These are phyloP conservation scores for Diaporthe australafricana DNA, from an alignment of 2,329 filamentous ascomycete species.

Conservation along the genomic window DNA sequence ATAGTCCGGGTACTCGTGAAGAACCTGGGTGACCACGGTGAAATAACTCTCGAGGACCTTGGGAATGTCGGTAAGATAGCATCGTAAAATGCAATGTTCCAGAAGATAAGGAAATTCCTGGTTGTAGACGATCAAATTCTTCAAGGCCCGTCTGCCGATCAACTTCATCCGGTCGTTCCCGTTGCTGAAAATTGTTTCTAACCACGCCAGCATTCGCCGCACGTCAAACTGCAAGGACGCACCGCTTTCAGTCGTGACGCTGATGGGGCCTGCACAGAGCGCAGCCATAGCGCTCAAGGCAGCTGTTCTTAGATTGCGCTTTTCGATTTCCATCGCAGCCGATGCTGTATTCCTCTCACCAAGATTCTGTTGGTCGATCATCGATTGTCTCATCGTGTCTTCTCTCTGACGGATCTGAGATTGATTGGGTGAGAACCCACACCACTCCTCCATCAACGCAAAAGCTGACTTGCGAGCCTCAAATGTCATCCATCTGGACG, in stretches of 20 bases:
- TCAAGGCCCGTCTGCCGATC: conserved; percentile 88
- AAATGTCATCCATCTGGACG: conserved; percentile 96
- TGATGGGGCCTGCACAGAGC: conserved; percentile 87
- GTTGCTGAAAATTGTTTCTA: conserved; percentile 93
- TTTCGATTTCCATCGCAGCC: conserved; percentile 96
- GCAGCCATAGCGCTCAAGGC: conserved; percentile 96
- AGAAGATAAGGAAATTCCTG: conserved; percentile 86
- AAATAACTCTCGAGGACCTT: conserved; percentile 97
- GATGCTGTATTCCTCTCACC: conserved; percentile 83
- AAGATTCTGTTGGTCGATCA: conserved; percentile 82
- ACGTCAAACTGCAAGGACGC: conserved; percentile 93
- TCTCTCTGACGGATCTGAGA: conserved; percentile 83
- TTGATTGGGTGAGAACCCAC: conserved; percentile 94
- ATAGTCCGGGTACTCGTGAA: conserved; percentile 86
- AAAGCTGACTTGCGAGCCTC: conserved; percentile 96
- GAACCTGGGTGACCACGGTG: conserved; percentile 87
- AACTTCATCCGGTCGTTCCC: conserved; percentile 91
- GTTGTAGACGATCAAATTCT: conserved; percentile 91
- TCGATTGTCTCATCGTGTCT: conserved; percentile 86
- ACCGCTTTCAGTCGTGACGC: conserved; percentile 87
- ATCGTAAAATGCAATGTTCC: conserved; percentile 90
- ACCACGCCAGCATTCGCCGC: conserved; percentile 92
- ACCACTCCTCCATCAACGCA: conserved; percentile 98
- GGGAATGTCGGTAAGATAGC: conserved; percentile 82
- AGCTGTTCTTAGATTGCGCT: conserved; percentile 88